Evolutionary conservation across 768 basidiomycete species (phyloP).

Genomic region (Clitopilus passeckerianus): DNA sequence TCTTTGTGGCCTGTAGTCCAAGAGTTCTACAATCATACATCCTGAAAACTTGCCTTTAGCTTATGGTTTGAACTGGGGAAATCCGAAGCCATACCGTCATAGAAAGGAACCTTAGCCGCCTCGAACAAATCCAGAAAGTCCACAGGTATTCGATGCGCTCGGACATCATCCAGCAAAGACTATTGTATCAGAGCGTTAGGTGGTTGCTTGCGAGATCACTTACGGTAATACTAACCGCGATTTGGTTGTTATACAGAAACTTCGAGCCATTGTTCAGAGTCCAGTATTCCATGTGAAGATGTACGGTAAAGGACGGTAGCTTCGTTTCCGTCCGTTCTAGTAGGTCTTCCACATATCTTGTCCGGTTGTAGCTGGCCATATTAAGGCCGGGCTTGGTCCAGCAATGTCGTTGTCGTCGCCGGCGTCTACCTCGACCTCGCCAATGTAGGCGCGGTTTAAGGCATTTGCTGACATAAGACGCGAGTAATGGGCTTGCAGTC

Average conservation of each 20-base stretch:
- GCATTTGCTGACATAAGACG: conserved; percentile 14
- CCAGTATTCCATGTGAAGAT: conserved; percentile 79
- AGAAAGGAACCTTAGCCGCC: conserved; percentile 67
- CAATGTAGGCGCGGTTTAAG: conserved; percentile 10
- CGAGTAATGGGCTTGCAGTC: conserved; percentile 10
- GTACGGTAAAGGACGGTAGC: conserved; percentile 74
- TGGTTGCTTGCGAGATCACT: neutral
- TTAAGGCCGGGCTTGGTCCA: neutral
- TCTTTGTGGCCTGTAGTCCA: conserved; percentile 66
- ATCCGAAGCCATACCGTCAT: conserved; percentile 58
- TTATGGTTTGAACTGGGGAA: neutral
- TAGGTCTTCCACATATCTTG: conserved; percentile 58
- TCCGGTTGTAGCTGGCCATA: conserved; percentile 74
- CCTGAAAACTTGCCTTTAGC: conserved; percentile 34
- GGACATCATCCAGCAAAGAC: conserved; percentile 81
- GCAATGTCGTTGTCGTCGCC: neutral
- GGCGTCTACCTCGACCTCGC: conserved; percentile 4
- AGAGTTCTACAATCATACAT: conserved; percentile 80
- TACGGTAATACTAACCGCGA: conserved; percentile 39
- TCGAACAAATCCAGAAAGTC: conserved; percentile 85
- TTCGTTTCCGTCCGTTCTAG: conserved; percentile 49
- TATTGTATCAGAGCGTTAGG: conserved; percentile 18
- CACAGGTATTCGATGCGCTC: conserved; percentile 77
- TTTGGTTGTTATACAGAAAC: conserved; percentile 76
- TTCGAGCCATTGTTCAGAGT: conserved; percentile 76